Conservation (phyloP, 208 protist genomes). For the Leishmania turanica region DNA sequence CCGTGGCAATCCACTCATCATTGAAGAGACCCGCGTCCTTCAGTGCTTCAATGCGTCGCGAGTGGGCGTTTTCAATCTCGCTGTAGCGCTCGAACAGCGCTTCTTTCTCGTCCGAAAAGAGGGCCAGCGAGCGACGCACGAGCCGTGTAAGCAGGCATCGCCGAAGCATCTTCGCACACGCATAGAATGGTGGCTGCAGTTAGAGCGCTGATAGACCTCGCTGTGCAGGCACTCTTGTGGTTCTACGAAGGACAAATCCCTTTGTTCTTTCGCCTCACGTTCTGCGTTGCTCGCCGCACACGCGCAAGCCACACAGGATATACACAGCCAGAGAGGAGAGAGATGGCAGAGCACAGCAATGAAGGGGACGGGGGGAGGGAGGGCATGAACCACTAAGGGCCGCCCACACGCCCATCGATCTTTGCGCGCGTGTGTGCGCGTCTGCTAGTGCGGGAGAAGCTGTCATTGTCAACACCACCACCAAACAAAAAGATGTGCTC, state of each 20-base stretch:
- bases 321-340: background rate
- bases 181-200: background rate
- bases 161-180: conserved; percentile 26
- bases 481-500: background rate
- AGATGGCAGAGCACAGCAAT: background rate
- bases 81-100: conserved; percentile 79
- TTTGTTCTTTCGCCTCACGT: background rate
- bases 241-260: background rate
- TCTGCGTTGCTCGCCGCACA: background rate
- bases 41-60: conserved; percentile 60
- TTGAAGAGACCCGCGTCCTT: conserved; percentile 50
- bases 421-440: background rate
- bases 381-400: background rate
- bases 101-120: conserved; percentile 31
- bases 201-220: background rate
- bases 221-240: background rate
- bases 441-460: background rate
- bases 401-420: background rate
- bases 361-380: background rate
- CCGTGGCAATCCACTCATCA: conserved; percentile 89
- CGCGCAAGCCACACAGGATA: background rate
- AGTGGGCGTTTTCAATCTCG: conserved; percentile 85
- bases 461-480: background rate
- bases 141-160: conserved; percentile 10
- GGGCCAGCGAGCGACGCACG: conserved; percentile 29